phyloP scores from a whole-genome alignment of 257 asterid genomes.

The Sherardia arvensis region DNA sequence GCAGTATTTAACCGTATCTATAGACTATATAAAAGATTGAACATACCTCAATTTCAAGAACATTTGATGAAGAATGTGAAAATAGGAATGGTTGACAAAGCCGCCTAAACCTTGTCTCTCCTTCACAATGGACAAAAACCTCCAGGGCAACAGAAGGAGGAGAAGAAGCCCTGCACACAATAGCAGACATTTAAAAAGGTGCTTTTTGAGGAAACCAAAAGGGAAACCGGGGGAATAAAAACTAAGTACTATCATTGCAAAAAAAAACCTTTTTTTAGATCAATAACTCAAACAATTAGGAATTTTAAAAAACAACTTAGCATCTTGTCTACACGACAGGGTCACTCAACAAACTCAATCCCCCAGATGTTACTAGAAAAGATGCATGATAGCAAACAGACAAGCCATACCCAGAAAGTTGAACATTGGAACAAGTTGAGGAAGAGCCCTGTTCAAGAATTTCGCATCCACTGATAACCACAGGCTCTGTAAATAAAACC shows the following conservation, averaged over 20 bases:
- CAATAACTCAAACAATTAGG: neutral
- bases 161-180: slow-evolving; percentile 66
- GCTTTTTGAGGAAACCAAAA: neutral
- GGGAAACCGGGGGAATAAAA: neutral
- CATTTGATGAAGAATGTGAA: slow-evolving; percentile 91
- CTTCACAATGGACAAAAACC: slow-evolving; percentile 90
- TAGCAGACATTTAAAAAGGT: slow-evolving; percentile 11
- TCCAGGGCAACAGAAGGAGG: slow-evolving; percentile 88
- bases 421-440: slow-evolving; percentile 63
- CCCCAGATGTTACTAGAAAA: neutral
- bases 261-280: neutral
- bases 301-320: neutral
- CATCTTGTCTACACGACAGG: slow-evolving; percentile 3
- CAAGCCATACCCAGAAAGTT: slow-evolving; percentile 66
- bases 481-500: slow-evolving; percentile 89
- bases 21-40: neutral
- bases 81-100: slow-evolving; percentile 80
- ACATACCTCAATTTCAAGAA: slow-evolving; percentile 88
- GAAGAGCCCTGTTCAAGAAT: slow-evolving; percentile 88
- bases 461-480: slow-evolving; percentile 72
- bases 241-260: neutral
- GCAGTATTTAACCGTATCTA: no score
- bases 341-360: neutral
- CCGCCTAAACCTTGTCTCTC: slow-evolving; percentile 93
- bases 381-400: slow-evolving; percentile 2